A percentile compares a stretch with the other conserved stretches of the same genome.
phyloP scores from a whole-genome alignment of 106 monocot genomes.

The Ottelia alismoides region DNA sequence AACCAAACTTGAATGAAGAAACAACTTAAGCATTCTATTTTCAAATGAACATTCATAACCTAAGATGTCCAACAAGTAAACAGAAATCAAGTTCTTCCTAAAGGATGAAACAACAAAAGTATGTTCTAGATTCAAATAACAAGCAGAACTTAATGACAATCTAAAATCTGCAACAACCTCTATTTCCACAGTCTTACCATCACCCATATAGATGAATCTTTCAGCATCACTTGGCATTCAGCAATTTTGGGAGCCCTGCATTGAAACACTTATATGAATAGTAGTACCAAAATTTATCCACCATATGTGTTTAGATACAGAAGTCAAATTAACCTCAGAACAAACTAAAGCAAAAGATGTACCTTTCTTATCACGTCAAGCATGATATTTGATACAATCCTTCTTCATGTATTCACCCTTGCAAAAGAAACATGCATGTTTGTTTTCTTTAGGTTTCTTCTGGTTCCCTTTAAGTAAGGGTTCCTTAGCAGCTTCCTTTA shows the following conservation, averaged over 20 bases:
- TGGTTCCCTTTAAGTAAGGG: too few species aligned
- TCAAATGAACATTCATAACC: slow-evolving; percentile 15
- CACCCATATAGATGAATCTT: slow-evolving; percentile 15
- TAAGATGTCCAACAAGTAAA: slow-evolving; percentile 10
- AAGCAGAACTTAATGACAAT: slow-evolving; percentile 5
- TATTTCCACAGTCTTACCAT: slow-evolving; percentile 3
- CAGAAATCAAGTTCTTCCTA: slow-evolving; percentile 13
- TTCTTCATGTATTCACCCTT: too few species aligned
- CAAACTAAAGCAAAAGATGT: too few species aligned
- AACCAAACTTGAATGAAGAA: slow-evolving; percentile 5
- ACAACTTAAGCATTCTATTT: slow-evolving; percentile 4
- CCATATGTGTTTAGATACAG: too few species aligned
- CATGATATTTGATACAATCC: too few species aligned
- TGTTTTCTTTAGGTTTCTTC: too few species aligned
- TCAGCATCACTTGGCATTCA: slow-evolving; percentile 14
- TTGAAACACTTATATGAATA: slow-evolving; percentile 1
- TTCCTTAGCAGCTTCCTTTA: too few species aligned
- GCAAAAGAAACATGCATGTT: too few species aligned
- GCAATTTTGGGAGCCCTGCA: slow-evolving; percentile 6
- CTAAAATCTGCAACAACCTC: slow-evolving; percentile 3
- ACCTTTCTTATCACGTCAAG: too few species aligned
- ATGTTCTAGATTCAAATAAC: background rate
- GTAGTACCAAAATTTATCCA: slow-evolving; percentile 2
- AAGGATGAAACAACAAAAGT: slow-evolving; percentile 13
- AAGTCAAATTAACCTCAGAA: too few species aligned